Percentiles rank a stretch among this genome's conserved stretches.
phyloP scores from a whole-genome alignment of 2,329 filamentous ascomycete genomes.

The Acephala macrosclerotiorum region DNA sequence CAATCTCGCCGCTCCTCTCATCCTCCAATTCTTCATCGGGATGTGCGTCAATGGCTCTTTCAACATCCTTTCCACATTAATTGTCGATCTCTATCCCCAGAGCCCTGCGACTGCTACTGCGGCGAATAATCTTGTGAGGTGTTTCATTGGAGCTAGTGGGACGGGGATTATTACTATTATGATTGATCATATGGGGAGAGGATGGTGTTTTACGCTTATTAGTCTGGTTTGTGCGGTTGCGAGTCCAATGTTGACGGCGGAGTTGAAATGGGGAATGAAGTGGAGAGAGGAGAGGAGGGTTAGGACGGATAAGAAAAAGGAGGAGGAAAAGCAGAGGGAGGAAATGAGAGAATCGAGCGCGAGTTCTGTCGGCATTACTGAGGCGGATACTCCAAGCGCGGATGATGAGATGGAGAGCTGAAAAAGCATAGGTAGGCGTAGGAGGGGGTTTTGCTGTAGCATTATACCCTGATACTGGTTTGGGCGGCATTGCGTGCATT shows the following conservation, averaged over 20 bases:
- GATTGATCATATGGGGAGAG: conserved; percentile 62
- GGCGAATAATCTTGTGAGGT: conserved; percentile 70
- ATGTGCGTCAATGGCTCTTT: conserved; percentile 67
- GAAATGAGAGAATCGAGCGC: conserved; percentile 7
- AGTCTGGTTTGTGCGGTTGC: conserved; percentile 56
- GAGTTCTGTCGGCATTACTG: conserved; percentile 12
- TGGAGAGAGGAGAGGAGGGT: conserved; percentile 60
- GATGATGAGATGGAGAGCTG: background rate
- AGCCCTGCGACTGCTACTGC: conserved; percentile 69
- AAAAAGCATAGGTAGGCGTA: background rate
- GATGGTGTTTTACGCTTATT: conserved; percentile 69
- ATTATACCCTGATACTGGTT: background rate
- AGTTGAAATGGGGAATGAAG: conserved; percentile 55
- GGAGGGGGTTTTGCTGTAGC: background rate
- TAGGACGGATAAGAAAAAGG: conserved; percentile 47
- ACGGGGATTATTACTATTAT: conserved; percentile 67
- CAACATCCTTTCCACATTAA: conserved; percentile 66
- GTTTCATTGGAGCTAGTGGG: conserved; percentile 64
- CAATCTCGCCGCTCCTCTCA: conserved; percentile 61
- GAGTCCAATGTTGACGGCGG: conserved; percentile 57
- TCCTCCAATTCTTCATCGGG: conserved; percentile 64
- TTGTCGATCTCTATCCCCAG: conserved; percentile 68
- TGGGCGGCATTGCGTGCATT: background rate
- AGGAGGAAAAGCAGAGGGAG: conserved; percentile 37
- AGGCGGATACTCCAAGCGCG: background rate